Evolutionary conservation across 1,139 yeast species (phyloP), one percentile per base, ranked within the genome.

Genomic region (Yamadazyma trypodendri): DNA sequence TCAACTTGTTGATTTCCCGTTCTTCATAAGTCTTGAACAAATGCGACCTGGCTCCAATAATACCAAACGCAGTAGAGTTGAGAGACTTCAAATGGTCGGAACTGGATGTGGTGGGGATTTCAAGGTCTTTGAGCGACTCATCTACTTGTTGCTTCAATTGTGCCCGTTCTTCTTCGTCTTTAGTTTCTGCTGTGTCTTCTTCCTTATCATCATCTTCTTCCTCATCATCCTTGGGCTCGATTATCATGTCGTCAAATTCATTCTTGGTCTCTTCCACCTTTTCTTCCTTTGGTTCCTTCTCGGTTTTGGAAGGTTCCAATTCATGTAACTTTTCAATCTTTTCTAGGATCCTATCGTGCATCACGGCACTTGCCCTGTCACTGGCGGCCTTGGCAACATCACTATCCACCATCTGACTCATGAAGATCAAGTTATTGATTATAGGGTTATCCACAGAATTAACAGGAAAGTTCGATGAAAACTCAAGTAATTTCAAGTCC

Each of bases 391-490:
- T 84, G 2, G 92, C 95, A 28, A 82, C 81, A 32, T 81, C 83
- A n/a, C 92, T 83, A 54, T 90, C 96, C 15, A 90, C 95, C 40
- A 90, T 63, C 32, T 89, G 83, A 0, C 94, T 82, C 63, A 94
- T 69, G 60, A 90, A 92, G 4, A 96, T 82, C 45, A 92, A 76
- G 25, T 95, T 92, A 25, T 95, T 84, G 67, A 92, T 75, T 3
- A 92, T 90, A 1, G 99, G 98, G 58, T 92, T 92, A 51, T 92
- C 97, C 20, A 83, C 79, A 31, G 88, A 77, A 36, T 88, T 80
- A 33, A 87, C 82, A 6, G 97, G 96, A 40, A 90, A 72, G 55
- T 84, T 84, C 3, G 94, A 82, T 3, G 92, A 84, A 60, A 77
- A 89, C 55, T 83, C 85, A 49, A 90, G 70, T n/a, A 95, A 84